Conservation (phyloP, 306 rosid genomes). For the Quercus aquifolioides region DNA sequence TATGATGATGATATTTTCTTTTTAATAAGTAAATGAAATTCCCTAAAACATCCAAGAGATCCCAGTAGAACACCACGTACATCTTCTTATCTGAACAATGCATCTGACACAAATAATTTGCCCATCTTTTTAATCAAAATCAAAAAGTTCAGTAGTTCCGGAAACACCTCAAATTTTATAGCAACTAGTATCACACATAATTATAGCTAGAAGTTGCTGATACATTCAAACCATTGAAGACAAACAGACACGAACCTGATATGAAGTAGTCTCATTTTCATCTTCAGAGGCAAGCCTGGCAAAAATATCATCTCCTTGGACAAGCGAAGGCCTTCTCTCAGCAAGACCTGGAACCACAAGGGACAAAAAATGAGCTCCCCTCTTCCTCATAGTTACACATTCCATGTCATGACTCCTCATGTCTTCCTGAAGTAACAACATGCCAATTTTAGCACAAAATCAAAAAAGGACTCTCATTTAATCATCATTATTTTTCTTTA, state of each 20-base stretch:
- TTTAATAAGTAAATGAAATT: background rate
- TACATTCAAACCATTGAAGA: constrained; percentile 7
- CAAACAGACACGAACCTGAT: constrained; percentile 57
- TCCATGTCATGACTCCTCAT: constrained; percentile 80
- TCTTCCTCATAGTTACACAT: constrained; percentile 48
- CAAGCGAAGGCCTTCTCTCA: constrained; percentile 91
- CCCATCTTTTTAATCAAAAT: background rate
- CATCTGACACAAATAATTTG: background rate
- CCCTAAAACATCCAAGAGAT: background rate
- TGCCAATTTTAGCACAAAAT: constrained; percentile 18
- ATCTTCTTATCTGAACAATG: background rate
- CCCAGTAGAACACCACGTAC: background rate
- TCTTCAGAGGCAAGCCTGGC: constrained; percentile 50
- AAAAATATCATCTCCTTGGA: constrained; percentile 68
- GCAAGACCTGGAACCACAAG: constrained; percentile 95
- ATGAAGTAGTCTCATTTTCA: constrained; percentile 19
- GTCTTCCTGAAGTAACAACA: constrained; percentile 60
- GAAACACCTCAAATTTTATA: background rate
- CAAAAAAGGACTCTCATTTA: constrained; percentile 11
- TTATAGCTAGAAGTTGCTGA: constrained; percentile 2
- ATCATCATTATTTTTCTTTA: background rate
- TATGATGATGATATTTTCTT: background rate
- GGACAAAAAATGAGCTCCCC: constrained; percentile 42
- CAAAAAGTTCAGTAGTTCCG: background rate
- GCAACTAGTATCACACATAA: constrained; percentile 5